Evolutionary conservation across 2,329 filamentous ascomycete species (phyloP).

Genomic region (Cladosporium colombiae): DNA sequence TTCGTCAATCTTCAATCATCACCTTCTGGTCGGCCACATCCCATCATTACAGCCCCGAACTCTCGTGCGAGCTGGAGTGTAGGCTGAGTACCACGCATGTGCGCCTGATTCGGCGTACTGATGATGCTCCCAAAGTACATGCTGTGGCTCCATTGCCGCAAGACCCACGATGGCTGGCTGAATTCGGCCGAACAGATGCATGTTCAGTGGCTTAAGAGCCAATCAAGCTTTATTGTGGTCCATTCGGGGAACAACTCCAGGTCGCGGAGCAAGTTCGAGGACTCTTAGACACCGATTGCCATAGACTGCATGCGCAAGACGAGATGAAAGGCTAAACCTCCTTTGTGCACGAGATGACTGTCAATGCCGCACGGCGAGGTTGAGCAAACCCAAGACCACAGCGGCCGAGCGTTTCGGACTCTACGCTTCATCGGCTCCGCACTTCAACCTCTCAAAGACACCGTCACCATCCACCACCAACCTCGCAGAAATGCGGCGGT

Average conservation of each 20-base stretch:
- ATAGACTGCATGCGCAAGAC: not conserved
- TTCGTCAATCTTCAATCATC: too few relatives aligned
- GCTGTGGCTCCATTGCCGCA: not conserved
- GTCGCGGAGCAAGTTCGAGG: not conserved
- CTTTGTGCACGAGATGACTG: not conserved
- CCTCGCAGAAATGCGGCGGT: constrained; percentile 13
- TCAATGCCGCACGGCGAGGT: not conserved
- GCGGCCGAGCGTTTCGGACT: constrained; percentile 5
- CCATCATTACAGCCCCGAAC: too few relatives aligned
- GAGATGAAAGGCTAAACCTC: not conserved
- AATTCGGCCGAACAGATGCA: not conserved
- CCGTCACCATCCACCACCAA: constrained; percentile 11
- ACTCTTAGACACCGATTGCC: too few relatives aligned
- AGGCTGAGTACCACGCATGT: not conserved
- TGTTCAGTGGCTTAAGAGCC: not conserved
- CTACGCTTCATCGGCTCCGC: constrained; percentile 14
- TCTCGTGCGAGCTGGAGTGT: too few relatives aligned
- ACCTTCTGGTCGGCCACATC: too few relatives aligned
- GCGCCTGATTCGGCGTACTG: not conserved
- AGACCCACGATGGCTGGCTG: not conserved
- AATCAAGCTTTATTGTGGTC: not conserved
- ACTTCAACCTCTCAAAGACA: constrained; percentile 10
- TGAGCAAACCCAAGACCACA: not conserved
- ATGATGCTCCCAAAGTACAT: not conserved
- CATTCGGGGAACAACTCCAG: not conserved